A percentile compares a stretch with the other conserved stretches of the same genome.
Conservation (phyloP, 768 basidiomycete genomes). For the Calocera viscosa region DNA sequence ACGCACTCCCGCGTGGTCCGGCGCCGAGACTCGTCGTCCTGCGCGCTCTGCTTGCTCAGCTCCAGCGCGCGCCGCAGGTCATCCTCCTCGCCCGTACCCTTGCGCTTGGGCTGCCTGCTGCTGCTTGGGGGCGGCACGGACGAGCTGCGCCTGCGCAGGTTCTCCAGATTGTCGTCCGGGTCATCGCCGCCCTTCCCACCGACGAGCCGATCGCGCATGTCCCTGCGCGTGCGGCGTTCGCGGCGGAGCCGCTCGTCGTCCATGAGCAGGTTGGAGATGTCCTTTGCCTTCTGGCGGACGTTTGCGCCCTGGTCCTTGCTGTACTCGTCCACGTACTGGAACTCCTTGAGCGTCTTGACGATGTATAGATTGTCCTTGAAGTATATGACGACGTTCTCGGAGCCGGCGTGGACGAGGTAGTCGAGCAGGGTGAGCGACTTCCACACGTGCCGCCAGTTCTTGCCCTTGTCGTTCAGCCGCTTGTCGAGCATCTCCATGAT, state of each 20-base stretch:
- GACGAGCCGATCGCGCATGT: slow-evolving; percentile 92
- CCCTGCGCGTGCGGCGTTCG: slow-evolving; percentile 69
- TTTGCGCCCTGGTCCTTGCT: slow-evolving; percentile 98
- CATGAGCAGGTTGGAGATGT: slow-evolving; percentile 84
- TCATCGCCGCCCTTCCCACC: slow-evolving; percentile 39
- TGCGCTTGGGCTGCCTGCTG: slow-evolving; percentile 15
- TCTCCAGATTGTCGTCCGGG: slow-evolving; percentile 38
- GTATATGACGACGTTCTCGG: slow-evolving; percentile 97
- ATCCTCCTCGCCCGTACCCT: slow-evolving; percentile 50
- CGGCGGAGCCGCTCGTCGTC: slow-evolving; percentile 77
- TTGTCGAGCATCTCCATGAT: slow-evolving; percentile 99
- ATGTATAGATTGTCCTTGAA: slow-evolving; percentile 95
- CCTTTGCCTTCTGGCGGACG: slow-evolving; percentile 92
- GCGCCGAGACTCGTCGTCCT: slow-evolving; percentile 48
- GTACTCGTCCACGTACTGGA: slow-evolving; percentile 90
- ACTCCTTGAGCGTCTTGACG: slow-evolving; percentile 97
- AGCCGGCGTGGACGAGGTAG: slow-evolving; percentile 90
- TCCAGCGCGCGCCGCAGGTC: slow-evolving; percentile 80
- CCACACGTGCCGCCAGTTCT: slow-evolving; percentile 99
- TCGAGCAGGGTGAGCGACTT: slow-evolving; percentile 93
- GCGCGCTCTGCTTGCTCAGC: slow-evolving; percentile 65
- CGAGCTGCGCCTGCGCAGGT: slow-evolving; percentile 29
- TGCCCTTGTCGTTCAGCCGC: slow-evolving; percentile 94
- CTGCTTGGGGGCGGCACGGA: slow-evolving; percentile 20
- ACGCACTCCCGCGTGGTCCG: slow-evolving; percentile 39